Evolutionary conservation across 2,329 filamentous ascomycete species (phyloP), one percentile per base, ranked within the genome.

Genomic region (Zalaria obscura): DNA sequence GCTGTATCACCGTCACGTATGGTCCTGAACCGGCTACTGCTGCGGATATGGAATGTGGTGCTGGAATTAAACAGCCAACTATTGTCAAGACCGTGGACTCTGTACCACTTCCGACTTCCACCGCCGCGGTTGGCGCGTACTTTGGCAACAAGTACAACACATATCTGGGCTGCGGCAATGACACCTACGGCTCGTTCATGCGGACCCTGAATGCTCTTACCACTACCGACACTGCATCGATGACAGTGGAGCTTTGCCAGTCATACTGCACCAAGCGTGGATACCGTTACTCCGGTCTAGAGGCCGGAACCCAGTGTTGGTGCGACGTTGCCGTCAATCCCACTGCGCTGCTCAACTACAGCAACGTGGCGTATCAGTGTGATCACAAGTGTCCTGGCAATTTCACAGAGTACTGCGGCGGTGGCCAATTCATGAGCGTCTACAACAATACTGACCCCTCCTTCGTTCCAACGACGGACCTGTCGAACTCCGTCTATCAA

Each of bases 101-200:
- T 40, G 48, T 54, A 39, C 43, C 63, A 4, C 38, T 49, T 5
- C 37, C 52, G 10, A 55, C 56, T 5, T 28, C 50, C 46, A 46
- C 50, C 46, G 52, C 56, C 1, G 43, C 45, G 0, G 44, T 51
- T 10, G 54, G 57, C 5, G 27, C 47, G 8, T 37, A 40, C 2
- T 55, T 48, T 36, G 50, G 52, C 11, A 50, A 55, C n/a, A 47
- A 46, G 6, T 45, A 49, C 27, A 59, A 55, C 47, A 45, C 49
- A 39, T 57, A 62, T 44, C 40, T 62, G 4, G 57, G 60, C 34
- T 60, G 62, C 50, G 56, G 49, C 42, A 59, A 60, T 42, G 57
- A 60, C 40, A 57, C 50, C 4, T 46, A 45, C 10, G 34, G 39
- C 7, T 41, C 39, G 4, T 35, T 29, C 5, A n/a, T 41, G 45